Conservation (phyloP, 345 rosid genomes). For the Durio zibethinus region DNA sequence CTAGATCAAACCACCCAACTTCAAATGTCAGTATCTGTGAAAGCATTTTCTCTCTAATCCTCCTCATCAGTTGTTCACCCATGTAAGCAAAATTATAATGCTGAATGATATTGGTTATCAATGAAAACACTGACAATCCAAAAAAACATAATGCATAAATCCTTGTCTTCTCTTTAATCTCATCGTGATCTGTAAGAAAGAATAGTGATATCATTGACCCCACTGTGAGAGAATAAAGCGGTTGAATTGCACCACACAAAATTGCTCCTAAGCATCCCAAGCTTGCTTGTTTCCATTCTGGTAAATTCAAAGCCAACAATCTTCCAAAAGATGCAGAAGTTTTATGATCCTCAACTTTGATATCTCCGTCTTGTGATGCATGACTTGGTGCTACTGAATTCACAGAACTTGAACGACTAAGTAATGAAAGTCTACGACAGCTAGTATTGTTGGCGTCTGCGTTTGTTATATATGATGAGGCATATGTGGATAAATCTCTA, state of each 20-base stretch:
- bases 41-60: conserved; percentile 65
- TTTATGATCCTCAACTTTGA: conserved; percentile 16
- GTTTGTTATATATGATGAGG: conserved; percentile 24
- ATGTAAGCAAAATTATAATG: conserved; percentile 63
- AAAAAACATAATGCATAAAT: conserved; percentile 41
- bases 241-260: conserved; percentile 64
- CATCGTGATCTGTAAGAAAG: conserved; percentile 40
- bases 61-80: conserved; percentile 59
- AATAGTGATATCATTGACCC: conserved; percentile 61
- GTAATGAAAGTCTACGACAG: conserved; percentile 46
- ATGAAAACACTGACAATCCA: conserved; percentile 41
- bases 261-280: conserved; percentile 55
- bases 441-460: conserved; percentile 38
- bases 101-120: conserved; percentile 45
- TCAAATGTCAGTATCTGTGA: conserved; percentile 64
- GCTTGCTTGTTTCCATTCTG: conserved; percentile 67
- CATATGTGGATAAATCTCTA: background rate
- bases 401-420: conserved; percentile 58
- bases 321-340: conserved; percentile 50
- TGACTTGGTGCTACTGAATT: conserved; percentile 33
- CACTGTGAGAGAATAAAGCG: conserved; percentile 44
- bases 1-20: conserved; percentile 68
- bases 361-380: conserved; percentile 10
- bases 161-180: conserved; percentile 49
- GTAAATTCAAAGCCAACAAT: conserved; percentile 53